Conservation (phyloP, 2,329 filamentous ascomycete genomes). For the Parastagonospora avenae region DNA sequence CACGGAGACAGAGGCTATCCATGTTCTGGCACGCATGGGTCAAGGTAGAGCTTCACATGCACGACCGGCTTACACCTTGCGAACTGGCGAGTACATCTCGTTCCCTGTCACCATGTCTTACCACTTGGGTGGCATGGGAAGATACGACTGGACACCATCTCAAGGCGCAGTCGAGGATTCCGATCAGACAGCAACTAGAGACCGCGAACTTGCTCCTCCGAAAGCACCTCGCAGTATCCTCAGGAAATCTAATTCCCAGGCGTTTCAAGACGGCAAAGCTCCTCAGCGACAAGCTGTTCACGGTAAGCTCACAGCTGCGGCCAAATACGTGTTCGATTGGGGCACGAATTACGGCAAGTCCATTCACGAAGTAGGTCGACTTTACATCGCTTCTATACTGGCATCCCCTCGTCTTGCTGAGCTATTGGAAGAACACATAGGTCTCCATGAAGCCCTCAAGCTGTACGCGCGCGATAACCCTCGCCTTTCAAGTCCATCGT, state of each 20-base stretch:
- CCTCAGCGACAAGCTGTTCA: background rate
- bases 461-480: background rate
- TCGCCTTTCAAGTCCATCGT: background rate
- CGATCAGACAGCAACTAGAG: too few relatives aligned
- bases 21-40: background rate
- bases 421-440: background rate
- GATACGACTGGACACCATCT: constrained; percentile 4
- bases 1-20: constrained; percentile 9
- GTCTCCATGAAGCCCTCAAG: background rate
- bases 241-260: too few relatives aligned
- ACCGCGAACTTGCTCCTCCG: too few relatives aligned
- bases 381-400: background rate
- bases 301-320: background rate
- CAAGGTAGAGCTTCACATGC: background rate
- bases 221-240: too few relatives aligned
- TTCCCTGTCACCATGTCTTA: constrained; percentile 16
- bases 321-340: background rate
- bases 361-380: background rate
- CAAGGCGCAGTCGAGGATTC: too few relatives aligned
- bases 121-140: constrained; percentile 16
- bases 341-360: background rate
- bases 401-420: background rate
- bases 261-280: too few relatives aligned
- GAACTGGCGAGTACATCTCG: constrained; percentile 9
- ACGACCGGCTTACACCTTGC: constrained; percentile 6